Evolutionary conservation across 169 alveolate species (phyloP).

Genomic region (Blepharisma undulans): DNA sequence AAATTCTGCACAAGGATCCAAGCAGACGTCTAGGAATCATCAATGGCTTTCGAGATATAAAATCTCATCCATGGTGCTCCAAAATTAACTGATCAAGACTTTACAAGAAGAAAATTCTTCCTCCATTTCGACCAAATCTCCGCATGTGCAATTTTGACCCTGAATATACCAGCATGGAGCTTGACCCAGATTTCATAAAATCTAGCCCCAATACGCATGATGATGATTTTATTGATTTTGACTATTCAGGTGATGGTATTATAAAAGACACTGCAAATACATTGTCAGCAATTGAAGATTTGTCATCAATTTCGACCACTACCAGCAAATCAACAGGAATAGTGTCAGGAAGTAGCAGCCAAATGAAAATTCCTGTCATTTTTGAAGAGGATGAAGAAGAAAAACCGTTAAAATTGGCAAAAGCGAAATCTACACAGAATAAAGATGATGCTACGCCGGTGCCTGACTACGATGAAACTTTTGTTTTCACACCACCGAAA

Average conservation of each 20-base stretch:
- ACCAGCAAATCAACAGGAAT: neutral
- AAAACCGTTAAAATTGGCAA: neutral
- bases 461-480: neutral
- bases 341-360: neutral
- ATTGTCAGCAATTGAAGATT: neutral
- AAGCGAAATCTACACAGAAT: neutral
- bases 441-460: neutral
- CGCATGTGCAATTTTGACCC: slow-evolving; percentile 28
- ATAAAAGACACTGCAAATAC: neutral
- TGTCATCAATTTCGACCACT: neutral
- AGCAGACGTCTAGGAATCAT: slow-evolving; percentile 56
- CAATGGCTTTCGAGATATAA: slow-evolving; percentile 54
- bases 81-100: slow-evolving; percentile 50
- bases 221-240: neutral
- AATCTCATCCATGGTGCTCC: slow-evolving; percentile 63
- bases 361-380: neutral
- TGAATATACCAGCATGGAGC: neutral
- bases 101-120: slow-evolving; percentile 42
- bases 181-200: neutral
- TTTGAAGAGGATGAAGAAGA: neutral
- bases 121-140: slow-evolving; percentile 68
- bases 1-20: slow-evolving; percentile 58
- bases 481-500: neutral
- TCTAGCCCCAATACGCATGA: neutral
- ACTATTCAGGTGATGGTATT: neutral